A percentile compares a stretch with the other conserved stretches of the same genome.
Evolutionary conservation across 2,329 filamentous ascomycete genomes (phyloP).

Genomic region (Talaromyces amestolkiae): DNA sequence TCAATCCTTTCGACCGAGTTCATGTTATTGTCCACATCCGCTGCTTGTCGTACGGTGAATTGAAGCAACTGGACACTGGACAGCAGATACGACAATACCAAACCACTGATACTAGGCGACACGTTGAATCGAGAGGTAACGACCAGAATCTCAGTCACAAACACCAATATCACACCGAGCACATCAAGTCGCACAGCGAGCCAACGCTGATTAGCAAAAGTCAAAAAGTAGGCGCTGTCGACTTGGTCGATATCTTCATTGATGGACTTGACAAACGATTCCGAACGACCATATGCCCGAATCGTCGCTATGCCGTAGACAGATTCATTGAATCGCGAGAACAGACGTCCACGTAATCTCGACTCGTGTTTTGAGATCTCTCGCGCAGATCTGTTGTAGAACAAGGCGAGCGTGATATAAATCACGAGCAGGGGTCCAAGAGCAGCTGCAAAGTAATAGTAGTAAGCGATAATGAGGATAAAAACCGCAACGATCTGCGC

Average conservation of each 20-base stretch:
- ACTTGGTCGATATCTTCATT: constrained; percentile 77
- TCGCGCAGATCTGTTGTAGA: constrained; percentile 80
- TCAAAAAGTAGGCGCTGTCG: constrained; percentile 91
- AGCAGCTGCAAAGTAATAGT: constrained; percentile 73
- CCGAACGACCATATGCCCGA: constrained; percentile 79
- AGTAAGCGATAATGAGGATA: constrained; percentile 81
- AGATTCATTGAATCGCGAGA: constrained; percentile 82
- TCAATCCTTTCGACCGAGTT: constrained; percentile 65
- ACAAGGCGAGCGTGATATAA: constrained; percentile 75
- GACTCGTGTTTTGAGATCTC: constrained; percentile 89
- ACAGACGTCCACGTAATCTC: constrained; percentile 67
- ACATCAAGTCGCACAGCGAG: constrained; percentile 79
- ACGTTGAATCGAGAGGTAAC: constrained; percentile 58
- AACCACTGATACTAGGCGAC: constrained; percentile 74
- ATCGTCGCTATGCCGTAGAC: constrained; percentile 75
- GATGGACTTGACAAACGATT: constrained; percentile 70
- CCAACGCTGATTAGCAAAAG: constrained; percentile 95
- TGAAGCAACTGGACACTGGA: constrained; percentile 94
- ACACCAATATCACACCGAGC: constrained; percentile 80
- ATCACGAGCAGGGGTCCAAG: constrained; percentile 62
- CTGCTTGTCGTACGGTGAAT: constrained; percentile 88
- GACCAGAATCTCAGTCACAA: constrained; percentile 83
- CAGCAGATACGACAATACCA: constrained; percentile 91
- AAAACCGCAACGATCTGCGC: constrained; percentile 76
- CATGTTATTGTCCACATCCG: constrained; percentile 84